A percentile compares a stretch with the other conserved stretches of the same genome.
These are phyloP conservation scores for Trametes polyzona DNA, from an alignment of 1,284 basidiomycete species.

Conservation along the genomic window DNA sequence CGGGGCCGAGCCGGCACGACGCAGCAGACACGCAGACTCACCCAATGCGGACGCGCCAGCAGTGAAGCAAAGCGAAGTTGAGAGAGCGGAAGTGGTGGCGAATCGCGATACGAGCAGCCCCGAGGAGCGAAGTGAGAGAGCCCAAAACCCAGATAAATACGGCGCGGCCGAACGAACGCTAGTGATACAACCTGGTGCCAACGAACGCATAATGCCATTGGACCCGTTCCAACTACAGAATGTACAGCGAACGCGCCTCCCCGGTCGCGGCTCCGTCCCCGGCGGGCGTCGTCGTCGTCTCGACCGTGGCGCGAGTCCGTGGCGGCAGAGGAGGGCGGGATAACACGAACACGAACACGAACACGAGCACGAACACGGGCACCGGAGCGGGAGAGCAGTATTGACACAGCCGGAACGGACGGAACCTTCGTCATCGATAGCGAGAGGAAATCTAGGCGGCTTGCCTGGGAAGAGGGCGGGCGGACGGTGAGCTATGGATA, in stretches of 20 bases:
- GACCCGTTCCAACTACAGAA: conserved; percentile 22
- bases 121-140: neutral
- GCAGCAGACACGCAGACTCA: too few species aligned
- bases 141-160: neutral
- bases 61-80: too few species aligned
- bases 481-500: neutral
- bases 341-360: neutral
- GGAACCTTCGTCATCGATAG: too few species aligned
- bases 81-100: too few species aligned
- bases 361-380: neutral
- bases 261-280: too few species aligned
- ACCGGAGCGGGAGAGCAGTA: conserved; percentile 10
- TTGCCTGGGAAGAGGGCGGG: conserved; percentile 17
- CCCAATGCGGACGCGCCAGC: too few species aligned
- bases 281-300: neutral
- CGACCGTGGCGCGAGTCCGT: conserved; percentile 2
- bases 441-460: conserved; percentile 25
- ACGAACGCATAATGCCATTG: conserved; percentile 22
- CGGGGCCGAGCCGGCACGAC: too few species aligned
- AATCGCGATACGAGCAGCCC: too few species aligned
- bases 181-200: conserved; percentile 21
- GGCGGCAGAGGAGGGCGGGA: neutral
- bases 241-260: conserved; percentile 19
- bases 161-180: neutral
- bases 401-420: too few species aligned